Conservation (phyloP, 805 yeast genomes). For the Scheffersomyces lignosus region DNA sequence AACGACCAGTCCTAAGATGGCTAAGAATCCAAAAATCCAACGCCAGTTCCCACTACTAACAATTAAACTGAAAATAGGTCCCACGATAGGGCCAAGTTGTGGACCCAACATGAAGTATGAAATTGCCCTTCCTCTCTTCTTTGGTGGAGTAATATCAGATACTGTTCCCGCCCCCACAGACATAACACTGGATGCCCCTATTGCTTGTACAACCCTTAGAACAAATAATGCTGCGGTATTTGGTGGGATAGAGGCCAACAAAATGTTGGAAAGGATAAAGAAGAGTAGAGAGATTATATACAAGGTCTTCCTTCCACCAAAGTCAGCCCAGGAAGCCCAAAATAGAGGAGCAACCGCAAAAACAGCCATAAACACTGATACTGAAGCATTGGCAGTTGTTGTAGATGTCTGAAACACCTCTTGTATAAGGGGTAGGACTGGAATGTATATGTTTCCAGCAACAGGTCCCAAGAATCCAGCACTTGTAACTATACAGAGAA, state of each 20-base stretch:
- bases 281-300: conserved; percentile 26
- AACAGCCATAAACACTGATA: conserved; percentile 56
- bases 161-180: conserved; percentile 39
- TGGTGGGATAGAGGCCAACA: conserved; percentile 31
- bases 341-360: conserved; percentile 56
- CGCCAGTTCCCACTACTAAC: conserved; percentile 31
- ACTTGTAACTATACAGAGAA: conserved; percentile 42
- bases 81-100: conserved; percentile 39
- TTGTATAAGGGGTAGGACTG: conserved; percentile 48
- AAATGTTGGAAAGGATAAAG: conserved; percentile 26
- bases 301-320: conserved; percentile 44
- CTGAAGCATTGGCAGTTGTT: conserved; percentile 53
- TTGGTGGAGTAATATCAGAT: conserved; percentile 33
- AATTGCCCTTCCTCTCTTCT: conserved; percentile 29
- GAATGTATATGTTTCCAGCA: conserved; percentile 58
- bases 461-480: conserved; percentile 59
- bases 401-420: conserved; percentile 39
- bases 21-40: conserved; percentile 34
- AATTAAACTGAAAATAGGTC: conserved; percentile 31
- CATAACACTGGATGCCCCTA: conserved; percentile 37
- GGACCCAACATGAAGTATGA: conserved; percentile 41
- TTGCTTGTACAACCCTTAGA: conserved; percentile 34
- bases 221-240: conserved; percentile 28
- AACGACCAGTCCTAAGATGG: conserved; percentile 25
- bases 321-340: conserved; percentile 58